phyloP scores from a whole-genome alignment of 371 early-diverging fungal genomes.

The Rhizomucor miehei region DNA sequence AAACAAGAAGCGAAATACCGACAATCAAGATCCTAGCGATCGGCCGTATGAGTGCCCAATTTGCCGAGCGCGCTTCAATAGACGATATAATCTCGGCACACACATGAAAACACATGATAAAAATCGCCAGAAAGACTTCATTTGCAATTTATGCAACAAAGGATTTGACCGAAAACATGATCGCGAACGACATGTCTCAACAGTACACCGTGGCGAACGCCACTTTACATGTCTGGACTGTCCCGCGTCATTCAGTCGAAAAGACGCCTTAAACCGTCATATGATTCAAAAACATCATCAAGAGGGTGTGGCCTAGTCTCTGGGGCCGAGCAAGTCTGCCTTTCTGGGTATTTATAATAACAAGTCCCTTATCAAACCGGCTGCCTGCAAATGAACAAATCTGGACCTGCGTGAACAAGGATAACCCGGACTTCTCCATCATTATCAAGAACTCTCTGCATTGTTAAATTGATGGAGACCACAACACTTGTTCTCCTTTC shows the following conservation, averaged over 20 bases:
- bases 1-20: slow-evolving; percentile 62
- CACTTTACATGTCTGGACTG: slow-evolving; percentile 57
- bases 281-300: slow-evolving; percentile 27
- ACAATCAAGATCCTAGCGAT: slow-evolving; percentile 47
- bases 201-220: slow-evolving; percentile 64
- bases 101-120: slow-evolving; percentile 74
- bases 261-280: slow-evolving; percentile 65
- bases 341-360: no score
- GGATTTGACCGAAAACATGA: slow-evolving; percentile 70
- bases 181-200: slow-evolving; percentile 68
- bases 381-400: no score
- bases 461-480: no score
- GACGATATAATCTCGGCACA: slow-evolving; percentile 73
- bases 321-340: neutral
- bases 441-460: no score
- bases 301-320: slow-evolving; percentile 4
- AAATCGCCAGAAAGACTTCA: slow-evolving; percentile 56
- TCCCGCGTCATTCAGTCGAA: slow-evolving; percentile 60
- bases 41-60: slow-evolving; percentile 45
- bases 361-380: no score
- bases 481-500: no score
- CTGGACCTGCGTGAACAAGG: no score
- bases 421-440: no score
- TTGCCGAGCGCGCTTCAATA: slow-evolving; percentile 60
- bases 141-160: slow-evolving; percentile 56